Conservation (phyloP, 805 yeast species). For the Ascoidea tarda region DNA sequence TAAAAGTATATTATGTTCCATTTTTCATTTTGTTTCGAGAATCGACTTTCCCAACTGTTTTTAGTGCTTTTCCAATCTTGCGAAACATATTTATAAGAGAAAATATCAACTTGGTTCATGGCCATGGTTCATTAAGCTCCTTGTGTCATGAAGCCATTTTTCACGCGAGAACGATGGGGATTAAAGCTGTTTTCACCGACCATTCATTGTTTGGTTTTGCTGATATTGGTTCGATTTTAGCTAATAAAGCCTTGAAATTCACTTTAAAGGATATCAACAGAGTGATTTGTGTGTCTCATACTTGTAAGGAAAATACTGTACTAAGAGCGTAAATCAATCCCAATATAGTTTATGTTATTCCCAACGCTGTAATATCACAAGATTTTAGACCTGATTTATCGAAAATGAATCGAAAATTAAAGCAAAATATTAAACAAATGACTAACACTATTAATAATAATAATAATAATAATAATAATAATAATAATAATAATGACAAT, state of each 20-base stretch:
- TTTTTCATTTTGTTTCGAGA: constrained; percentile 67
- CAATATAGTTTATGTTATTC: constrained; percentile 69
- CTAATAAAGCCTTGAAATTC: constrained; percentile 76
- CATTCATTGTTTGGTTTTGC: constrained; percentile 94
- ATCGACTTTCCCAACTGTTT: constrained; percentile 80
- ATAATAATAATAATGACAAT: background rate
- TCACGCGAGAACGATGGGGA: constrained; percentile 90
- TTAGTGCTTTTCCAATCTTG: constrained; percentile 73
- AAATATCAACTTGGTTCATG: constrained; percentile 77
- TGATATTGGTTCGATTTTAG: constrained; percentile 67
- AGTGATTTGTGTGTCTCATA: constrained; percentile 91
- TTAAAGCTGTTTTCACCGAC: constrained; percentile 85
- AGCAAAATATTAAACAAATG: background rate
- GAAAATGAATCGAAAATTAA: background rate
- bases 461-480: background rate
- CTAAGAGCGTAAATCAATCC: constrained; percentile 79
- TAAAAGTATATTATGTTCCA: constrained; percentile 88
- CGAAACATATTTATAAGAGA: constrained; percentile 82
- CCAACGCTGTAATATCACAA: constrained; percentile 83
- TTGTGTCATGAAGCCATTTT: constrained; percentile 81
- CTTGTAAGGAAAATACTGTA: constrained; percentile 92
- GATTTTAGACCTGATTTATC: constrained; percentile 50
- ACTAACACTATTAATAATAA: background rate
- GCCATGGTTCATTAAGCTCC: constrained; percentile 84
- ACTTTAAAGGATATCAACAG: constrained; percentile 79